Base-by-base conservation (phyloP, 148 eudicot genomes). In the Pharnaceum exiguum region DNA sequence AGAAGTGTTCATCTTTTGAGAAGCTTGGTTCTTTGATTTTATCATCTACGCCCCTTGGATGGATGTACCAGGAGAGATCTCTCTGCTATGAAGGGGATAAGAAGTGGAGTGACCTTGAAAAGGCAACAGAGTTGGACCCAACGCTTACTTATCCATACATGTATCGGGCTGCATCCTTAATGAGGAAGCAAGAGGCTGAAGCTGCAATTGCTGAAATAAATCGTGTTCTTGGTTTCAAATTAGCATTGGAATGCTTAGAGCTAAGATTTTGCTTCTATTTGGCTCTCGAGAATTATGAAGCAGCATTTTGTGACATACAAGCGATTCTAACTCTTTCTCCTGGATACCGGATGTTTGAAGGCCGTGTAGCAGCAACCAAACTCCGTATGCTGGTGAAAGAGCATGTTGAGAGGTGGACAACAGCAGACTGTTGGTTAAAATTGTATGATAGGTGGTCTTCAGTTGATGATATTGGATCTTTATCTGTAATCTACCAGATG, bases 21-120 rank as follows among this genome's bases (percentile, higher is more conserved):
- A 75, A 79, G 57, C 77, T 89, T 45, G 73, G 71, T 58, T 79
- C 89, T 18, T 60, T 88, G 8, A 75, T 86, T 45, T 78, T 88
- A 10, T 64, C 73, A 17, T 48, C 60, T 45, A 69, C 66, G 3
- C 82, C 89, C 21, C 68, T 76, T 12, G 99, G 99, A 35, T 93
- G 96, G 99, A 86, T 93, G 99, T 86, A 89, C 61, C 99, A 93
- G 43, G 99, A 93, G 64, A 74, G 96, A 50, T 83, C 95, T 7
- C 67, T 89, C 11, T 93, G 89, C 46, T 66, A 70, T 70, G 87
- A 84, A 60, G 90, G 80, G 7, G 82, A 85, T 29, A 75, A 75
- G 59, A 81, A 66, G 62, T 58, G 67, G 82, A 64, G 65, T 59
- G 99, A 93, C 55, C 77, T 93, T 39, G 79, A 85, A 51, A 82